Evolutionary conservation across 371 early-diverging fungal genomes (phyloP).

Genomic region (Mortierella sp.): DNA sequence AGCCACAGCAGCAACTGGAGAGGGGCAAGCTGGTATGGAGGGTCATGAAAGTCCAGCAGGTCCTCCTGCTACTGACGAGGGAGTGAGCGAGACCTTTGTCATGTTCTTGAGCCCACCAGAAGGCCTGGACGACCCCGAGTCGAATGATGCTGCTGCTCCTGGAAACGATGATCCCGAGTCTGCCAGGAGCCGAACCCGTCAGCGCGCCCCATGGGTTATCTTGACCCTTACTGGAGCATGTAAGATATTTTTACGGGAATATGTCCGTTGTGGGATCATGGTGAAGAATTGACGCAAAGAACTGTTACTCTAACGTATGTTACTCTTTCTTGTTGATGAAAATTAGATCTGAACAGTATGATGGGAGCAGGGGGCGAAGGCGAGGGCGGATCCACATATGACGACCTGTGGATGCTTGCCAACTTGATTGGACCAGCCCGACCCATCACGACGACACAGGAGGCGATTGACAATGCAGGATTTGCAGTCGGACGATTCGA

Average conservation of each 20-base stretch:
- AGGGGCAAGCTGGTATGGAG: constrained; percentile 8
- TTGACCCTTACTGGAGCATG: constrained; percentile 52
- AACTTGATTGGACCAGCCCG: constrained; percentile 72
- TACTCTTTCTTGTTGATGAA: neutral
- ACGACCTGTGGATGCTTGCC: constrained; percentile 70
- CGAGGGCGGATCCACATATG: constrained; percentile 60
- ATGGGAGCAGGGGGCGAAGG: constrained; percentile 36
- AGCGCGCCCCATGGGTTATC: constrained; percentile 48
- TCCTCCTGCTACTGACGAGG: constrained; percentile 12
- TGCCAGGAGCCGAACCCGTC: constrained; percentile 20
- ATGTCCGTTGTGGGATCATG: neutral
- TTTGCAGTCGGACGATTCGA: constrained; percentile 59
- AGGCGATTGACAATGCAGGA: constrained; percentile 61
- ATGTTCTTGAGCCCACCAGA: constrained; percentile 35
- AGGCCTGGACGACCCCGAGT: constrained; percentile 10
- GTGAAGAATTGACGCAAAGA: too few relatives aligned
- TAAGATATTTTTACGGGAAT: constrained; percentile 16
- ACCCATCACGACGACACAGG: constrained; percentile 67
- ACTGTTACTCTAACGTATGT: neutral
- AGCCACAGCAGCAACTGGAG: neutral
- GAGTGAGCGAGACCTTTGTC: constrained; percentile 34
- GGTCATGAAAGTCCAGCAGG: neutral
- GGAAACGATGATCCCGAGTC: constrained; percentile 25
- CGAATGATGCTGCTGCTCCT: constrained; percentile 1
- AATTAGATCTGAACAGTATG: constrained; percentile 45